Evolutionary conservation across 768 basidiomycete species (phyloP).

Genomic region (Hypholoma fasciculare): DNA sequence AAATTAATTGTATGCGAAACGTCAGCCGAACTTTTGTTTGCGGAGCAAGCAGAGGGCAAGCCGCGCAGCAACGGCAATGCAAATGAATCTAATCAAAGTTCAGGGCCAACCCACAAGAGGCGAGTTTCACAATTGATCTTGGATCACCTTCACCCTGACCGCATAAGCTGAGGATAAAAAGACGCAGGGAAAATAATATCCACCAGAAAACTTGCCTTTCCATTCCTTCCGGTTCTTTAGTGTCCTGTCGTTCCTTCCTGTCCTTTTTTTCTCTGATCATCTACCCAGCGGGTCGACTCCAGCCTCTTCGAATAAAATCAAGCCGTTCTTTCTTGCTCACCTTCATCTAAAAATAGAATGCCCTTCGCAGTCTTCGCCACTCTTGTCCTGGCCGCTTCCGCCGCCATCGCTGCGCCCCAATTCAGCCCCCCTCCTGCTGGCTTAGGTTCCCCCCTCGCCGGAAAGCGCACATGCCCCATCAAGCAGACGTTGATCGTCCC

Average conservation of each 20-base stretch:
- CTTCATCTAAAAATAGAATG: constrained; percentile 7
- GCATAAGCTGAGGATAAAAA: not conserved
- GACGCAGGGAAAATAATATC: not conserved
- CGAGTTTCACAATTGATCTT: not conserved
- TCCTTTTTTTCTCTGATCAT: not conserved
- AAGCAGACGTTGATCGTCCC: constrained; percentile 27
- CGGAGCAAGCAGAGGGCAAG: too few relatives aligned
- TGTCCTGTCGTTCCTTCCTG: constrained; percentile 3
- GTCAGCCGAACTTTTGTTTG: too few relatives aligned
- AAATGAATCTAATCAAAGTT: not conserved
- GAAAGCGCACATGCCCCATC: constrained; percentile 23
- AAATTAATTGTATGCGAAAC: too few relatives aligned
- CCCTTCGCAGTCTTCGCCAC: constrained; percentile 10
- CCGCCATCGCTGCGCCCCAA: constrained; percentile 16
- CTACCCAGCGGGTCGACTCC: constrained; percentile 1
- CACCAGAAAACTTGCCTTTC: not conserved
- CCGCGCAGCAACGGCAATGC: not conserved
- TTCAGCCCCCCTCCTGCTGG: constrained; percentile 7
- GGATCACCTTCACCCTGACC: not conserved
- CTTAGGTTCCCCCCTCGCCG: constrained; percentile 5
- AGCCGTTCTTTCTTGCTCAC: not conserved
- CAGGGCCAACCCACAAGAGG: not conserved
- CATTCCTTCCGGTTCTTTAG: constrained; percentile 1
- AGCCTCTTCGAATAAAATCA: not conserved
- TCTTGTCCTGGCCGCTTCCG: constrained; percentile 16